Conservation (phyloP, 495 filamentous ascomycete genomes). For the Penicillium maclennaniae region DNA sequence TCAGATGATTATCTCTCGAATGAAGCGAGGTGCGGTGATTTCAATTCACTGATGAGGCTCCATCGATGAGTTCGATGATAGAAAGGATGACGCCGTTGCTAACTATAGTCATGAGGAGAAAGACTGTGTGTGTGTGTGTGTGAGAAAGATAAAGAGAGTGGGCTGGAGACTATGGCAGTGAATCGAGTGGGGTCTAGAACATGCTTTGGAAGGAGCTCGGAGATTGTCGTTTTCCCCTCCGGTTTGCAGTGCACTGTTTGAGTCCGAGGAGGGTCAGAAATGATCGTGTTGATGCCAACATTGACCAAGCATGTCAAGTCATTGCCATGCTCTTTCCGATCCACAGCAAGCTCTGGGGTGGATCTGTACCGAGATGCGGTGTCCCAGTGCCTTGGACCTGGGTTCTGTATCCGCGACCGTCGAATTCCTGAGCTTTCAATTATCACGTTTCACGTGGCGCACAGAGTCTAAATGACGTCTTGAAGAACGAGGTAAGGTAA, state of each 20-base stretch:
- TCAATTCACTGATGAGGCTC: slow-evolving; percentile 2
- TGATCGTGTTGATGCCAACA: not conserved
- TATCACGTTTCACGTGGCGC: slow-evolving; percentile 29
- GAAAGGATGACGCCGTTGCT: not conserved
- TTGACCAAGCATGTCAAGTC: slow-evolving; percentile 2
- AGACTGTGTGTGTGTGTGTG: too few relatives aligned
- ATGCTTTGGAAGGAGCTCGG: not conserved
- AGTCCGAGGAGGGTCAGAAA: not conserved
- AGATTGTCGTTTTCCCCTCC: not conserved
- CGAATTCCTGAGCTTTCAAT: slow-evolving; percentile 14
- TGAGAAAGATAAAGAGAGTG: too few relatives aligned
- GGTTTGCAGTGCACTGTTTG: not conserved
- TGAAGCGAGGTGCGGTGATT: not conserved
- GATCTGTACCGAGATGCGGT: slow-evolving; percentile 30
- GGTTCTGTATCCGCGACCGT: slow-evolving; percentile 9
- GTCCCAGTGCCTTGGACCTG: slow-evolving; percentile 20
- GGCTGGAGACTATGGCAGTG: not conserved
- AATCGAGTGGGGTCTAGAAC: not conserved
- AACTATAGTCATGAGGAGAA: not conserved
- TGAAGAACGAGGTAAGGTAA: not conserved
- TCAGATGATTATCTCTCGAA: slow-evolving; percentile 4
- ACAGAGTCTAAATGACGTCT: slow-evolving; percentile 9
- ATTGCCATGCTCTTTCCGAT: slow-evolving; percentile 8
- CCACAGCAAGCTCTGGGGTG: slow-evolving; percentile 23
- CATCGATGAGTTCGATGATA: not conserved